A percentile compares a stretch with the other conserved stretches of the same genome.
These are phyloP conservation scores for Pancytospora philotis DNA, from an alignment of 371 early-diverging fungal genomes.

Conservation along the genomic window DNA sequence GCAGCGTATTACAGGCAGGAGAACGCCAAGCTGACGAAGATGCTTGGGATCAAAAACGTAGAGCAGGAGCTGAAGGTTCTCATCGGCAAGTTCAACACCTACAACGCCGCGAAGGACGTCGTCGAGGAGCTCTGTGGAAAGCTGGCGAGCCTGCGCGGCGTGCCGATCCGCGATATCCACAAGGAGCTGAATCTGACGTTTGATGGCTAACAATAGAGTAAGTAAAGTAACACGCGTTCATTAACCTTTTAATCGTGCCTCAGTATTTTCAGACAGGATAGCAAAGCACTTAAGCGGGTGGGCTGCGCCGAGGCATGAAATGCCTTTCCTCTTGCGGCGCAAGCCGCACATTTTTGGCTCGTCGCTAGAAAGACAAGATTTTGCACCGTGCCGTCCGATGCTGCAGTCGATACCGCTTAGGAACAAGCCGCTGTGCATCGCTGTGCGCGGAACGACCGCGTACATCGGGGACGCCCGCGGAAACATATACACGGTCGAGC, in stretches of 20 bases:
- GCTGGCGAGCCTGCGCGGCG: constrained; percentile 47
- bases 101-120: constrained; percentile 57
- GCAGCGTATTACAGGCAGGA: constrained; percentile 21
- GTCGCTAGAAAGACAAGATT: too few species aligned
- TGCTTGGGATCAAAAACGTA: constrained; percentile 36
- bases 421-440: constrained; percentile 31
- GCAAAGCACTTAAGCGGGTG: too few species aligned
- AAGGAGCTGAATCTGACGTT: constrained; percentile 35
- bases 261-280: too few species aligned
- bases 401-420: constrained; percentile 2
- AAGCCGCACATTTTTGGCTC: too few species aligned
- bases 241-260: too few species aligned
- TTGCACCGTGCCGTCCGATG: not conserved
- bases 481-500: constrained; percentile 5
- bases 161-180: constrained; percentile 41
- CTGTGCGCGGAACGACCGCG: not conserved
- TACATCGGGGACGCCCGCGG: constrained; percentile 38
- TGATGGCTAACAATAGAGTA: too few species aligned
- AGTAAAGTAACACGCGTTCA: too few species aligned
- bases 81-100: constrained; percentile 48
- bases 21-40: constrained; percentile 17
- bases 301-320: too few species aligned
- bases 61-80: constrained; percentile 39
- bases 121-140: constrained; percentile 49
- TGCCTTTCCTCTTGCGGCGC: too few species aligned